These are phyloP conservation scores for Camelina laxa DNA, from an alignment of 345 rosid genomes.

Conservation along the genomic window DNA sequence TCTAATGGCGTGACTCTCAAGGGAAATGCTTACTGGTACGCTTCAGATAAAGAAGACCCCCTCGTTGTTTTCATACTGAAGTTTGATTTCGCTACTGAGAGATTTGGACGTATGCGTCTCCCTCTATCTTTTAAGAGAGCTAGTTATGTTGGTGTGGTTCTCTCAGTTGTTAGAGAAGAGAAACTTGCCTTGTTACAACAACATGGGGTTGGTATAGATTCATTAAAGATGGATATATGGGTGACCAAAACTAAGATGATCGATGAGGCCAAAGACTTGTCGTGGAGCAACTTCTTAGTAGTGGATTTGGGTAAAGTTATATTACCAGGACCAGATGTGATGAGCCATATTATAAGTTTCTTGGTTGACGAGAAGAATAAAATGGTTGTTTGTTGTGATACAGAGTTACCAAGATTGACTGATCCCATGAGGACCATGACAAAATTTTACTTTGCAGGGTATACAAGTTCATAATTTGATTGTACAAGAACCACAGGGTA, in stretches of 20 bases:
- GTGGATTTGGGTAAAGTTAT: not conserved
- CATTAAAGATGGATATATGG: not conserved
- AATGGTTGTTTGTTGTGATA: not conserved
- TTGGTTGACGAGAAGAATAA: constrained; percentile 7
- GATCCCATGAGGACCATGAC: no score
- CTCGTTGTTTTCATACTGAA: not conserved
- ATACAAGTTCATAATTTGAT: not conserved
- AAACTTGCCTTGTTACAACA: not conserved
- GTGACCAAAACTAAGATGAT: not conserved
- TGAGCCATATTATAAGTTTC: not conserved
- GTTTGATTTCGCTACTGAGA: not conserved
- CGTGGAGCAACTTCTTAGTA: not conserved
- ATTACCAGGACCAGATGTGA: no score
- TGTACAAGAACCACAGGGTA: not conserved
- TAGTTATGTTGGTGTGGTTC: no score
- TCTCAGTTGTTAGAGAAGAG: not conserved
- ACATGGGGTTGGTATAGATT: not conserved
- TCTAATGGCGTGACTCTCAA: not conserved
- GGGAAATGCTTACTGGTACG: not conserved
- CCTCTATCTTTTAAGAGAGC: not conserved
- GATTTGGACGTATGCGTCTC: not conserved
- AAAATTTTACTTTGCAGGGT: no score
- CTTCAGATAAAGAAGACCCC: not conserved
- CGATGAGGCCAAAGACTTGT: not conserved
- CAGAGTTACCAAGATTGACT: not conserved